Percentiles rank a stretch among this genome's conserved stretches.
phyloP scores from a whole-genome alignment of 1,284 basidiomycete genomes.

The Melampsora abietis-canadensis region DNA sequence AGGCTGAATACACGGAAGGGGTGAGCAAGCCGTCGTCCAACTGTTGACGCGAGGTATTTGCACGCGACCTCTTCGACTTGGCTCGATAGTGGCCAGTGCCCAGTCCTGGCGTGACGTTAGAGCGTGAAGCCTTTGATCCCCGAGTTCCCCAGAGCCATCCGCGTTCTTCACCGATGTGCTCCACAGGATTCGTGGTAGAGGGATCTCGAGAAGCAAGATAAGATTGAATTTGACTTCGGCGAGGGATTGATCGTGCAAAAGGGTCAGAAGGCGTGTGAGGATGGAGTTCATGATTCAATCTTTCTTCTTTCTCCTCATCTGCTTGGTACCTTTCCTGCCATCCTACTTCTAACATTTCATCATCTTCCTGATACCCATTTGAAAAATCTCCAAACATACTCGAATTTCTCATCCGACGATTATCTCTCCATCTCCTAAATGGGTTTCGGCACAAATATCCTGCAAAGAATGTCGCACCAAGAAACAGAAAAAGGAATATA shows the following conservation, averaged over 20 bases:
- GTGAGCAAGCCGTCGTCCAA: background rate
- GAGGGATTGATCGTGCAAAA: conserved; percentile 10
- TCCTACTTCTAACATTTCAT: background rate
- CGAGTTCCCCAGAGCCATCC: conserved; percentile 31
- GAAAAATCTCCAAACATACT: conserved; percentile 1
- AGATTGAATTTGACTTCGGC: conserved; percentile 2
- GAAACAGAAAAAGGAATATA: conserved; percentile 14
- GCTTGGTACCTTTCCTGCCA: background rate
- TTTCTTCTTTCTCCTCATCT: background rate
- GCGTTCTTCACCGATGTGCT: conserved; percentile 31
- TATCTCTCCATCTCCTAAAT: conserved; percentile 17
- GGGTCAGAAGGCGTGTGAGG: conserved; percentile 4
- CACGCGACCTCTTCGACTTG: conserved; percentile 5
- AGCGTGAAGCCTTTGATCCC: conserved; percentile 9
- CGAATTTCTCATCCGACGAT: conserved; percentile 5
- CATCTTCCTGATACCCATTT: background rate
- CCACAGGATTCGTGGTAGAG: background rate
- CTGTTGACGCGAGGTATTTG: background rate
- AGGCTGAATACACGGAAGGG: background rate
- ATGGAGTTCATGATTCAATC: background rate
- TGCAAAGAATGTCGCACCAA: conserved; percentile 12
- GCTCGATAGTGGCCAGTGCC: conserved; percentile 25
- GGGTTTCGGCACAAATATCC: conserved; percentile 13
- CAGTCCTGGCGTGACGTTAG: conserved; percentile 9
- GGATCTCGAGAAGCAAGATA: conserved; percentile 8